These are phyloP conservation scores for Omphalotus olearius DNA, from an alignment of 1,284 basidiomycete genomes.

Conservation along the genomic window DNA sequence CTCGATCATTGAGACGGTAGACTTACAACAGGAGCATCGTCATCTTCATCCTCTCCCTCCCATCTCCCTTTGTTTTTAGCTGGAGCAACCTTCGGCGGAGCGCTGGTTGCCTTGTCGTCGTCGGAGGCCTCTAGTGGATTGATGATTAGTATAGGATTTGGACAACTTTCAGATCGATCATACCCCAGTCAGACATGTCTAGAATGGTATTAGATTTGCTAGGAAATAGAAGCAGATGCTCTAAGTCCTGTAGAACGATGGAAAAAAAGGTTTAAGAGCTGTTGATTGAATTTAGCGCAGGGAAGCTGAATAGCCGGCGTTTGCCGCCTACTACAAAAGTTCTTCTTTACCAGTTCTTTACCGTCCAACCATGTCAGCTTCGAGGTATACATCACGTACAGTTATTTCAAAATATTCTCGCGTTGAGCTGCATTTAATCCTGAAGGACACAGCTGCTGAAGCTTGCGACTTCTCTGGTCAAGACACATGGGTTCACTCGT, in stretches of 20 bases:
- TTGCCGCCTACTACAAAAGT: background rate
- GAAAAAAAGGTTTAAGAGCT: background rate
- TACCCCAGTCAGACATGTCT: conserved; percentile 31
- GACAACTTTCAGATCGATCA: background rate
- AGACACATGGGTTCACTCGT: conserved; percentile 67
- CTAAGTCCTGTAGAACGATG: background rate
- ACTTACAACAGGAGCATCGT: conserved; percentile 53
- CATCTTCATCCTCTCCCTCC: conserved; percentile 88
- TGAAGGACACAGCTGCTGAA: conserved; percentile 42
- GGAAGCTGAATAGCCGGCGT: background rate
- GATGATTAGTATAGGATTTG: background rate
- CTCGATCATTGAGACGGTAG: background rate
- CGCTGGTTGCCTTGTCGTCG: conserved; percentile 41
- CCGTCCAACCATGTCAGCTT: conserved; percentile 1
- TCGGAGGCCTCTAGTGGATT: conserved; percentile 31
- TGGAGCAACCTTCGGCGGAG: conserved; percentile 38
- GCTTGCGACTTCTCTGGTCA: conserved; percentile 58
- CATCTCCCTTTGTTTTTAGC: conserved; percentile 61
- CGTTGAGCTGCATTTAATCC: conserved; percentile 3
- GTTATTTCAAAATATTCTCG: background rate
- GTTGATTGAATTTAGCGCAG: background rate
- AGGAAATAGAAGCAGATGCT: background rate
- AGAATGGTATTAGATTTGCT: background rate
- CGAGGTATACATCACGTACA: conserved; percentile 1
- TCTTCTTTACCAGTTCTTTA: background rate